Percentiles rank a stretch among this genome's conserved stretches.
These are phyloP conservation scores for Tuber umbilicatum DNA, from an alignment of 495 filamentous ascomycete species.

Conservation along the genomic window DNA sequence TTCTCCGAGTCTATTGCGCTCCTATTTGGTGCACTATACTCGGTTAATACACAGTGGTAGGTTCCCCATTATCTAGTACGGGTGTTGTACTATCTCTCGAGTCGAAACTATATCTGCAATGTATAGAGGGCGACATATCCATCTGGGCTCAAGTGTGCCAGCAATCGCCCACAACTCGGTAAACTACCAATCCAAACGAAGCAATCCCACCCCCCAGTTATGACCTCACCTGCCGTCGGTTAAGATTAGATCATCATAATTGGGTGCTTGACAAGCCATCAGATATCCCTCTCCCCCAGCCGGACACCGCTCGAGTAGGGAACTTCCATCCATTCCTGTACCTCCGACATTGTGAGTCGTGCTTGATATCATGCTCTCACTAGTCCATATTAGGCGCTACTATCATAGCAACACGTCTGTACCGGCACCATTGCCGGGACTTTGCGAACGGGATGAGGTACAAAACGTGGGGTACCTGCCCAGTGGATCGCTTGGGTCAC, in stretches of 20 bases:
- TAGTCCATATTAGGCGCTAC: neutral
- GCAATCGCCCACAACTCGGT: neutral
- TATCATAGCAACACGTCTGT: neutral
- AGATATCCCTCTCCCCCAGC: neutral
- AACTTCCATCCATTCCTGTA: neutral
- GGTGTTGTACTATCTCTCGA: neutral
- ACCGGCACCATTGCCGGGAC: neutral
- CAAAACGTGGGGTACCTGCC: constrained; percentile 2
- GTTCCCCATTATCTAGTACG: neutral
- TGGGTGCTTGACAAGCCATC: neutral
- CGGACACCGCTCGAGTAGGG: neutral
- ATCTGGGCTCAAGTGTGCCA: neutral
- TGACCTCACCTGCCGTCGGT: neutral
- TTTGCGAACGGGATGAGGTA: neutral
- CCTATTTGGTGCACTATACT: neutral
- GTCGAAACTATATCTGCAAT: neutral
- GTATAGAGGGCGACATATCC: neutral
- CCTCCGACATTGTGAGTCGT: neutral
- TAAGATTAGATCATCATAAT: neutral
- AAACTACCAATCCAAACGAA: neutral
- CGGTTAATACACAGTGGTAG: neutral
- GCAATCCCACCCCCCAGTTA: neutral
- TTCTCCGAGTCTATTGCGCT: neutral
- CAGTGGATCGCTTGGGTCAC: neutral
- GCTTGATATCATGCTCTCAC: neutral